Base-by-base conservation (phyloP, 2,329 filamentous ascomycete genomes). In the Ascochyta viciae-villosae region DNA sequence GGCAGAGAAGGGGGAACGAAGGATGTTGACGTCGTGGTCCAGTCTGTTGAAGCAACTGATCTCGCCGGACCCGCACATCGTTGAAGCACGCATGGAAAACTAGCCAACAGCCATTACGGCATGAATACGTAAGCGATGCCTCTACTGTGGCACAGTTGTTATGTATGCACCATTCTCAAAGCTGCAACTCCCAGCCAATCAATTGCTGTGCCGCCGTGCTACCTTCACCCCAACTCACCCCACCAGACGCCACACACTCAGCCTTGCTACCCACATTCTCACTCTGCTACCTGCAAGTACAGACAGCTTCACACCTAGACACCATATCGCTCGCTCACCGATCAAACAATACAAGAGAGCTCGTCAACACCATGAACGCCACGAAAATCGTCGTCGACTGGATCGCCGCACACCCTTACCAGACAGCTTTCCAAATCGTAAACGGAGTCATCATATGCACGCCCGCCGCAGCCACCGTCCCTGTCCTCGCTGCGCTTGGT, bases 391-490 rank as follows among this genome's bases (percentile, higher is more conserved):
- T 64, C 27, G 13, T 58, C 29, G 52, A 57, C 22, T 68, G 63
- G 64, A 62, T 71, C 10, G 35, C 57, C 7, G 60, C 46, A 12
- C 66, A 72, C 13, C 68, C 68, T 2, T 65, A 67, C 34, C 62
- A 70, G 48, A 67, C 66, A 6, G 51, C 50, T 29, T 64, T 71
- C 34, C 63, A 68, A 35, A 53, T 67, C 8, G 62, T 64, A 12
- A 66, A 67, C 52, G 63, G 60, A 2, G 52, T 70, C 19, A 50
- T 71, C 10, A 42, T 71, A 4, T 50, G 63, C 31, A 66, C 62
- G 1, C 69, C 69, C 4, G 63, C 63, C 16, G 62, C 64, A 16
- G 63, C 60, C 6, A 66, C 64, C 1, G 62, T 64, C 1, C 70
- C 69, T 1, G 26, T 71, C 29, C 60, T 73, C 10, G 56, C 48